These are phyloP conservation scores for Neoboletus magnificus DNA, from an alignment of 768 basidiomycete species.

Conservation along the genomic window DNA sequence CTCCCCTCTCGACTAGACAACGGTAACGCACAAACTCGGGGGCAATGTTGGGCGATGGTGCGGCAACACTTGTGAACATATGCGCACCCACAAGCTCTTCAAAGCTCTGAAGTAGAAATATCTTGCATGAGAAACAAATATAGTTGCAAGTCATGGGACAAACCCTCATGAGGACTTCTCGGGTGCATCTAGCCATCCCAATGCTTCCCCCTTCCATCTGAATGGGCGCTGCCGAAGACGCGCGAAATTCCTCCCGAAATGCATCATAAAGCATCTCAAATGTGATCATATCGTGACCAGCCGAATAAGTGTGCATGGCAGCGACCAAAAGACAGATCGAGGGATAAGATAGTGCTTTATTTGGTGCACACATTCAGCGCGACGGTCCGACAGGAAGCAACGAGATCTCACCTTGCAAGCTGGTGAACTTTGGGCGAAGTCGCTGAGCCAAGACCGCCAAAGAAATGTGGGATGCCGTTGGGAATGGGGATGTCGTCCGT, in stretches of 20 bases:
- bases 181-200: conserved; percentile 66
- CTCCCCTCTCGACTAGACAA: conserved; percentile 58
- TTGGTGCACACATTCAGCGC: neutral
- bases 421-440: conserved; percentile 48
- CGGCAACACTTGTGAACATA: conserved; percentile 53
- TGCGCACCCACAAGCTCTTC: conserved; percentile 57
- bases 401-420: conserved; percentile 48
- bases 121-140: neutral
- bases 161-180: conserved; percentile 64
- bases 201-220: conserved; percentile 71
- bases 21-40: conserved; percentile 77
- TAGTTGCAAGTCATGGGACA: conserved; percentile 27
- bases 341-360: conserved; percentile 71
- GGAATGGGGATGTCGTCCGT: conserved; percentile 51
- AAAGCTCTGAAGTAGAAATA: conserved; percentile 56
- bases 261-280: conserved; percentile 88
- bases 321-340: conserved; percentile 81
- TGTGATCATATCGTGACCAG: conserved; percentile 77
- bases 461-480: conserved; percentile 43
- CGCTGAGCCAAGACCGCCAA: conserved; percentile 51
- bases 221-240: conserved; percentile 70
- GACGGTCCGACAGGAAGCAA: neutral
- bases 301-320: conserved; percentile 69
- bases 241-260: conserved; percentile 72
- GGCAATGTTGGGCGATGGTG: conserved; percentile 47